Evolutionary conservation across 176 grass and related monocot genomes (phyloP).

Genomic region (Raddia distichophylla): DNA sequence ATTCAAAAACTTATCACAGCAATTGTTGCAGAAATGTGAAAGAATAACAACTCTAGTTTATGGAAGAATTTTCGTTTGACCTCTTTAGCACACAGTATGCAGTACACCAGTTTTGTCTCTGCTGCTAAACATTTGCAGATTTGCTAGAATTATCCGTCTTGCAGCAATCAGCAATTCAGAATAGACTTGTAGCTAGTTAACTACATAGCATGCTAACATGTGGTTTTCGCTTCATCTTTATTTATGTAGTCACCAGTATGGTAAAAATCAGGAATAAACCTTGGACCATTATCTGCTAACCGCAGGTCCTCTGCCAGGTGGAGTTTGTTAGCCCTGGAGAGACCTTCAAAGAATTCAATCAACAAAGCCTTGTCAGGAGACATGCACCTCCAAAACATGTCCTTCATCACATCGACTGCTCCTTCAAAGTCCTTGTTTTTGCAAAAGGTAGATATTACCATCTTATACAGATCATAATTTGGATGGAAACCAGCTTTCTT

Average conservation of each 20-base stretch:
- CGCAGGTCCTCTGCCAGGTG: constrained; percentile 56
- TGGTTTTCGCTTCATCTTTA: constrained; percentile 15
- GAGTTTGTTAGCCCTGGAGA: constrained; percentile 56
- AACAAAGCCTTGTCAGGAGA: constrained; percentile 65
- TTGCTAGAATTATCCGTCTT: neutral
- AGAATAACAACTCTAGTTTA: constrained; percentile 28
- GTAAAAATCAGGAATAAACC: constrained; percentile 64
- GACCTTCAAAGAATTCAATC: constrained; percentile 61
- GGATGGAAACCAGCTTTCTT: constrained; percentile 70
- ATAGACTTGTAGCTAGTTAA: neutral
- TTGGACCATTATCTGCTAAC: constrained; percentile 37
- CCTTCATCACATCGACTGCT: constrained; percentile 67
- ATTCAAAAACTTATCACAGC: neutral
- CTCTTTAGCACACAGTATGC: neutral
- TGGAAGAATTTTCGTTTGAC: neutral
- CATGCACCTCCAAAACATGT: constrained; percentile 65
- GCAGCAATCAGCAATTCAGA: neutral
- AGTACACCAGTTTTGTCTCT: constrained; percentile 2
- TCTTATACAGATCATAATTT: constrained; percentile 48
- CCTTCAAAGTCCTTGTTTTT: constrained; percentile 87
- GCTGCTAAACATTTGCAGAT: neutral
- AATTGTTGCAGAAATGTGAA: constrained; percentile 14
- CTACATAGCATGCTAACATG: constrained; percentile 28
- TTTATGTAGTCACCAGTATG: constrained; percentile 46
- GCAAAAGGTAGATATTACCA: constrained; percentile 72